Evolutionary conservation across 1,284 basidiomycete genomes (phyloP).

Genomic region (Malassezia yamatoensis): DNA sequence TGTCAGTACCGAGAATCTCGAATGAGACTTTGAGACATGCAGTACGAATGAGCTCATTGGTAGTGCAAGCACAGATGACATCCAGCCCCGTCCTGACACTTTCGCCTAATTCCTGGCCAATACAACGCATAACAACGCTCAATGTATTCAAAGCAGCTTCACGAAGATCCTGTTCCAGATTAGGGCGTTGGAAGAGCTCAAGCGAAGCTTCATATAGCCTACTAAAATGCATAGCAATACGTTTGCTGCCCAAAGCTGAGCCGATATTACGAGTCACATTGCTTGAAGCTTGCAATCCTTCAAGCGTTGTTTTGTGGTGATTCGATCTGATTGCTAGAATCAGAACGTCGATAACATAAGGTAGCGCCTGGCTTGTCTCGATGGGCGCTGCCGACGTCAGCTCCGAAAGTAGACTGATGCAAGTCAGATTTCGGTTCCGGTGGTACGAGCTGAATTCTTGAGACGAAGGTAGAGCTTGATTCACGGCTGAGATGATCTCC

Average conservation of each 20-base stretch:
- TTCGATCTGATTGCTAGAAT: conserved; percentile 59
- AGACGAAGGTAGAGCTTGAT: neutral
- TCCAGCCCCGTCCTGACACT: conserved; percentile 50
- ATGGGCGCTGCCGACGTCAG: neutral
- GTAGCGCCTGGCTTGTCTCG: conserved; percentile 51
- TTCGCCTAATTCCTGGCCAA: conserved; percentile 59
- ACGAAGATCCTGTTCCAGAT: conserved; percentile 83
- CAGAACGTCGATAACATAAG: conserved; percentile 62
- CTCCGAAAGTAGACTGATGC: conserved; percentile 1
- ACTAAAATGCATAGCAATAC: neutral
- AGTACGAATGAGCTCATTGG: conserved; percentile 53
- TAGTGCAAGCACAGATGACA: conserved; percentile 67
- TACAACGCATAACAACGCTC: conserved; percentile 74
- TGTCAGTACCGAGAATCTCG: conserved; percentile 50
- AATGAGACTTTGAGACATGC: conserved; percentile 49
- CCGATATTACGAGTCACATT: conserved; percentile 48
- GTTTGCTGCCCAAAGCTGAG: conserved; percentile 1
- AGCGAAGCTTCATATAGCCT: conserved; percentile 64
- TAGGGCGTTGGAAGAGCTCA: conserved; percentile 62
- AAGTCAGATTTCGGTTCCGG: neutral
- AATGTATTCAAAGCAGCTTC: conserved; percentile 70
- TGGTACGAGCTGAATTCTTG: neutral
- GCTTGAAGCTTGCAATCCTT: conserved; percentile 57
- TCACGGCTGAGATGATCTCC: neutral
- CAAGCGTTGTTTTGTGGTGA: conserved; percentile 46